Evolutionary conservation across 306 rosid genomes (phyloP), one percentile per base, ranked within the genome.

Genomic region (Prunus fruticosa): DNA sequence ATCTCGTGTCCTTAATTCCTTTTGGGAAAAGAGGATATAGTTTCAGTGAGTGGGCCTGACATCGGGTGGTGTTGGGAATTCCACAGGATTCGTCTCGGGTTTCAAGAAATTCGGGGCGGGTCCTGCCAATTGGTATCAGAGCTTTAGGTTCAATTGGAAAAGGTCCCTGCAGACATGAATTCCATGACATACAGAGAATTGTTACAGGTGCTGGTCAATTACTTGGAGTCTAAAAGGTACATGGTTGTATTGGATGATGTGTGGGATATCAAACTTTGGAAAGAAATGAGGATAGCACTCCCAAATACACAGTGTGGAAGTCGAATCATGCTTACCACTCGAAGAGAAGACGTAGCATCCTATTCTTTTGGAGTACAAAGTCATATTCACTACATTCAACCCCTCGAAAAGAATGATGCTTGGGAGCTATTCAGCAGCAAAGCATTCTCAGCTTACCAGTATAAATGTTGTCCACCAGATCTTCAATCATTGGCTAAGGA

Each of bases 391-490:
- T 19, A 22, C 14, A 65, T 64, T 20, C 46, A 64, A 19, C 68
- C 57, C 11, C 20, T 77, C 8, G 8, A 19, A 10, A 32, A 2
- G 16, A 20, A 18, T 27, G 73, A 73, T 14, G 78, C 82, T 7
- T 73, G 82, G 85, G 34, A 20, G 5, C 72, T 77, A 3, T 82
- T 73, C 71, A 72, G 82, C 54, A 66, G 9, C 61, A 82, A 82
- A 56, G 72, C 73, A 34, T 82, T 75, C 70, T 75, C 75, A 1
- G 8, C 43, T 38, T 8, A 27, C 28, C 60, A 46, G 11, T 12
- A 45, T 6, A 65, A 66, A 11, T 12, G 2, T 30, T 79, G 82
- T 64, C 82, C 82, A 7, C 0, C 1, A 4, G 62, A 72, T 38
- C 43, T 79, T 66, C 9, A 65, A 47, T 16, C 20, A 20, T 27